Conservation (phyloP, 805 yeast genomes). For the Millerago galiae region DNA sequence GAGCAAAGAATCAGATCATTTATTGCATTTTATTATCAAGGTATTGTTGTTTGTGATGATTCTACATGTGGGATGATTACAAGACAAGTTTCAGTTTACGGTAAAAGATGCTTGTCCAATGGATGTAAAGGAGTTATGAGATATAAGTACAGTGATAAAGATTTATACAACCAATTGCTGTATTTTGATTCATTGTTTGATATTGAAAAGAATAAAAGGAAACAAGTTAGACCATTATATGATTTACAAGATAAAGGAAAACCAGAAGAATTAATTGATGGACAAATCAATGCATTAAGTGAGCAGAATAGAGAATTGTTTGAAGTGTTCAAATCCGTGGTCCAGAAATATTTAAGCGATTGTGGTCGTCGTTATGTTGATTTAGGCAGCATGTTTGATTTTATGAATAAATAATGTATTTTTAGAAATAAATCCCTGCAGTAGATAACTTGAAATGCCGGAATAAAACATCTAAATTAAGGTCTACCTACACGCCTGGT, state of each 20-base stretch:
- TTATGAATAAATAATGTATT: conserved; percentile 27
- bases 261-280: conserved; percentile 31
- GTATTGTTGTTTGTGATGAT: conserved; percentile 83
- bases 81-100: conserved; percentile 83
- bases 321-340: conserved; percentile 46
- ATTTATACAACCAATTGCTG: conserved; percentile 77
- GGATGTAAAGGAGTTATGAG: conserved; percentile 73
- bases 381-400: conserved; percentile 72
- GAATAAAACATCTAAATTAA: too few species aligned
- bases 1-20: conserved; percentile 66
- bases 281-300: conserved; percentile 64
- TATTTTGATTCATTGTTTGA: conserved; percentile 78
- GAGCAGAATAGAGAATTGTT: conserved; percentile 73
- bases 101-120: conserved; percentile 66
- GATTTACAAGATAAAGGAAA: conserved; percentile 28
- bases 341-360: conserved; percentile 64
- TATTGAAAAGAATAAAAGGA: conserved; percentile 64
- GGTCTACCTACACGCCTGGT: too few species aligned
- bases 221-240: conserved; percentile 48
- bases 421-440: background rate
- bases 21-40: conserved; percentile 76
- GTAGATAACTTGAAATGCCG: background rate
- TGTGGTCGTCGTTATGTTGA: conserved; percentile 89
- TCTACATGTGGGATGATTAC: conserved; percentile 72
- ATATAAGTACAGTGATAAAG: conserved; percentile 69